phyloP scores from a whole-genome alignment of 257 asterid species.

The Vinca minor region DNA sequence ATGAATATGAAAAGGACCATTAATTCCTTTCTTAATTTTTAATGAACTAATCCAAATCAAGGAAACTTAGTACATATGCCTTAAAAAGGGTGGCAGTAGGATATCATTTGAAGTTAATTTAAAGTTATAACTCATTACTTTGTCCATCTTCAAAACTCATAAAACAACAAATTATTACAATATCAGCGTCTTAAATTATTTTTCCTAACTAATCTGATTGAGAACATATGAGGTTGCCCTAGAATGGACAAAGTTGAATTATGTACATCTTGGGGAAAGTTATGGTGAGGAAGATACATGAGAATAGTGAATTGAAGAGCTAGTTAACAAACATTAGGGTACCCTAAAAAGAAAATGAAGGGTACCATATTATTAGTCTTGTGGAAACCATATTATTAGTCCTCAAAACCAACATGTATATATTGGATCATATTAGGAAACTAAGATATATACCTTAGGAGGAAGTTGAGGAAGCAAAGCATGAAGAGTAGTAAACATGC shows the following conservation, averaged over 20 bases:
- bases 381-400: no score
- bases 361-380: no score
- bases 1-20: slow-evolving; percentile 6
- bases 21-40: not conserved
- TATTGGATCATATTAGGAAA: no score
- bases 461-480: slow-evolving; percentile 80
- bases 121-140: not conserved
- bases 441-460: slow-evolving; percentile 56
- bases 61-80: not conserved
- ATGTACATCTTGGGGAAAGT: no score
- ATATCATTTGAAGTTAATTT: not conserved
- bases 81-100: not conserved
- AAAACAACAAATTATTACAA: not conserved
- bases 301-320: no score
- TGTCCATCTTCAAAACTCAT: not conserved
- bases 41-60: not conserved
- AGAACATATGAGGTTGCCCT: slow-evolving; percentile 1
- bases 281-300: no score
- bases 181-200: no score
- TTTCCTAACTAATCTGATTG: no score
- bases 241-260: not conserved
- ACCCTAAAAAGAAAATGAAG: no score
- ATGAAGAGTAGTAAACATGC: slow-evolving; percentile 65
- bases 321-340: no score
- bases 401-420: no score